Evolutionary conservation across 306 rosid species (phyloP), one percentile per base, ranked within the genome.

Genomic region (Adenanthera pavonina): DNA sequence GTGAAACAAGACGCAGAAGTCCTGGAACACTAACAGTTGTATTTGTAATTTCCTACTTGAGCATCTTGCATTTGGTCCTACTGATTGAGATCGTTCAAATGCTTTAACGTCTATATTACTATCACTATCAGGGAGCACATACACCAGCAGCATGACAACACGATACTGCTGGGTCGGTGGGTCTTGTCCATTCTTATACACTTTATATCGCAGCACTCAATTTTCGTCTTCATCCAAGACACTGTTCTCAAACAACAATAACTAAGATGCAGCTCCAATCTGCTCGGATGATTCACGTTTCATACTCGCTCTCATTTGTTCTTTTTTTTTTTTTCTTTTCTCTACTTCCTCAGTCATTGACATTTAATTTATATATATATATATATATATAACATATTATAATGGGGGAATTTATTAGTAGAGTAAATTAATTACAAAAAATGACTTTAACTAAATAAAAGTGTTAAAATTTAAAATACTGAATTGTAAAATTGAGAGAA

Each of bases 1-100:
- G 72, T 47, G 43, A 82, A 47, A 56, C 81, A 78, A 40, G 43
- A 72, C 46, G 41, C 62, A 3, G 34, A 72, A 72, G 33, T 49
- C 44, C 34, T 43, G 49, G 33, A 68, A 9, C 40, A 71, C 6
- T 11, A 47, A 48, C 44, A 33, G 38, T 12, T 30, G 68, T 12
- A 48, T 71, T 13, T 71, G 59, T 44, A 30, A 20, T 44, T 69
- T 14, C 74, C 40, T 54, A 25, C 56, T 69, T 4, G 14, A 69
- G 30, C n/a, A 43, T 46, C 5, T 20, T 44, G 41, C 6, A 1
- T 69, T 46, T 25, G 57, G 75, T 46, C 75, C 56, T 46, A 47
- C 54, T 47, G 20, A 70, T 25, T 11, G 71, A 43, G 46, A 61
- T 75, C 36, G 43, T 11, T 75, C 79, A 3, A 19, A 75, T 59